Conservation (phyloP, 1,139 yeast species). For the Casaregolazyma suthepensis region DNA sequence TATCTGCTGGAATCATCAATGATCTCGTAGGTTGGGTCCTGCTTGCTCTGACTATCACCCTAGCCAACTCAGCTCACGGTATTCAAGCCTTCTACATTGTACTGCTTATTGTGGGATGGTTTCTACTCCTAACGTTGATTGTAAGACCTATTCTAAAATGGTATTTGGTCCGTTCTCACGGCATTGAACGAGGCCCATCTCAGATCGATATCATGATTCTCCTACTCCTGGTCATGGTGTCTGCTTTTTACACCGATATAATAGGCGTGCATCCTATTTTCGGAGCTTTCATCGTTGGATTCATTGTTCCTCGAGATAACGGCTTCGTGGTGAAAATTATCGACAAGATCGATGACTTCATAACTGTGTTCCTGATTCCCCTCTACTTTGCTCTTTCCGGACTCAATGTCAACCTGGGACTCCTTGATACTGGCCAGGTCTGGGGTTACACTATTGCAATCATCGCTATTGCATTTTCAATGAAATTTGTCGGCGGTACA, state of each 20-base stretch:
- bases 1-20: conserved; percentile 75
- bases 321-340: conserved; percentile 63
- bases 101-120: conserved; percentile 62
- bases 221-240: conserved; percentile 49
- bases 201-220: conserved; percentile 55
- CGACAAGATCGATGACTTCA: conserved; percentile 70
- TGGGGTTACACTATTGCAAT: conserved; percentile 74
- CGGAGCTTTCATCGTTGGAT: conserved; percentile 74
- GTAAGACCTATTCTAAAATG: conserved; percentile 44
- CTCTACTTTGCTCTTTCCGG: conserved; percentile 78
- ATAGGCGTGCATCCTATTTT: conserved; percentile 79
- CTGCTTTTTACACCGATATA: conserved; percentile 73
- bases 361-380: conserved; percentile 63
- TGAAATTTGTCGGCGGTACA: conserved; percentile 62
- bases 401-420: conserved; percentile 58
- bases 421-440: conserved; percentile 55
- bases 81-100: conserved; percentile 64
- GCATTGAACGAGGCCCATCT: conserved; percentile 57
- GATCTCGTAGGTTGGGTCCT: conserved; percentile 80
- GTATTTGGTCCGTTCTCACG: conserved; percentile 43
- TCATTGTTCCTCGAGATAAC: conserved; percentile 71
- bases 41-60: conserved; percentile 65
- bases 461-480: conserved; percentile 56
- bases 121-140: conserved; percentile 51
- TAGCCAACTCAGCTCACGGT: conserved; percentile 66